Base-by-base conservation (phyloP, 495 filamentous ascomycete species). In the Hyphodiscus hymeniophilus region DNA sequence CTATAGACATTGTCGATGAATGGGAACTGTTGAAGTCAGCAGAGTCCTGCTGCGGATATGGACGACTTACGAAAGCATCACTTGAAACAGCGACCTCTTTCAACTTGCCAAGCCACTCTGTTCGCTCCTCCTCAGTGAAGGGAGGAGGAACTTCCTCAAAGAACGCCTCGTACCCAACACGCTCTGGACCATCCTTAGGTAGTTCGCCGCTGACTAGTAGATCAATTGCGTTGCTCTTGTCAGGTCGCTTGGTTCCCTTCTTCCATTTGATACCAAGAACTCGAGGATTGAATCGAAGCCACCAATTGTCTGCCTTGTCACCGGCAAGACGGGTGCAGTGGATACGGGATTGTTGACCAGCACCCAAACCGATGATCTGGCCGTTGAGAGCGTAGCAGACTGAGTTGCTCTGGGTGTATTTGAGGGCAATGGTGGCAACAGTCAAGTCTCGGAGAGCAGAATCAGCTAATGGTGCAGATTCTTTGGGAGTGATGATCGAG, bases 271-370 rank as follows among this genome's bases (percentile, higher is more conserved):
- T 80, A 60, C 74, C 73, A 26, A 95, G 73, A 6, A 89, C 81
- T 30, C 86, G 84, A 42, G 87, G 82, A 71, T 95, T 85, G 77
- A 95, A 96, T 57, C 92, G 83, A 70, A 97, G 82, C 92, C 92
- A 98, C 92, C 92, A 98, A 74, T 91, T 94, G 67, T 98, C 92
- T 40, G 89, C 87, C 74, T 98, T 98, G 71, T 95, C 92, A 53
- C 94, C 92, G n/a, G 92, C 92, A 34, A 98, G 77, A 52, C 92
- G 83, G 21, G 92, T 98, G 75, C 94, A 97, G 75, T 97, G 94
- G 57, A 98, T 98, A 55, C 92, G 82, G 51, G 85, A 91, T 70
- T 98, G 92, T 67, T 98, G 92, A 42, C 92, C 92, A 42, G 92
- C 92, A 52, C 94, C 92, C 36, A 98, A 77, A 41, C 92, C 92